Conservation (phyloP, 352 stramenopile genomes). For the Phytophthora meadii region DNA sequence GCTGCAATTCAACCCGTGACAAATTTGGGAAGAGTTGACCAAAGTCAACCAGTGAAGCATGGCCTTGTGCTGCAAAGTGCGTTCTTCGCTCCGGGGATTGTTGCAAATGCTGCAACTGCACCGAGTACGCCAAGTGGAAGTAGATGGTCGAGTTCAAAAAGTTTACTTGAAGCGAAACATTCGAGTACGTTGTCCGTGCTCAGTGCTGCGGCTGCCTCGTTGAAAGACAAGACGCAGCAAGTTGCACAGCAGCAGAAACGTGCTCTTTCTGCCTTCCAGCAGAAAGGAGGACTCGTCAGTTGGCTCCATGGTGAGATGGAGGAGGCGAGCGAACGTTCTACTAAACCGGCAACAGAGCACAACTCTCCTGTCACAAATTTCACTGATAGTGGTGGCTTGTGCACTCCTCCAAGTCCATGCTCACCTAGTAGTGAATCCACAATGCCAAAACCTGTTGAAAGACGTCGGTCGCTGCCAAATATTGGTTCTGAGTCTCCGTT, state of each 20-base stretch:
- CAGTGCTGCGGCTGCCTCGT: constrained; percentile 26
- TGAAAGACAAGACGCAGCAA: constrained; percentile 58
- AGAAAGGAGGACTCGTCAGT: constrained; percentile 66
- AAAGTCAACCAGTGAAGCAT: neutral
- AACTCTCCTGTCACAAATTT: neutral
- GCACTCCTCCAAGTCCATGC: constrained; percentile 12
- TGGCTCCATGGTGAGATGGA: constrained; percentile 70
- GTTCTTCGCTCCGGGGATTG: neutral
- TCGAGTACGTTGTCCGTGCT: constrained; percentile 19
- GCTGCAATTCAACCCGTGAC: constrained; percentile 11
- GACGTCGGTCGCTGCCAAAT: constrained; percentile 21
- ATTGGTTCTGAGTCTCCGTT: constrained; percentile 19
- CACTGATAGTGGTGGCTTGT: constrained; percentile 1
- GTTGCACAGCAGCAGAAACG: constrained; percentile 53
- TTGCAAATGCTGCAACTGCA: neutral
- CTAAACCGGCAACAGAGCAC: neutral
- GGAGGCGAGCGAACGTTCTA: neutral
- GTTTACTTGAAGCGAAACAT: constrained; percentile 10
- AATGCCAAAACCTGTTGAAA: neutral
- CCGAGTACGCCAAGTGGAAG: neutral
- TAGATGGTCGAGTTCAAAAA: neutral
- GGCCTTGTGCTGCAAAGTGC: neutral
- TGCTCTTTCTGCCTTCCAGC: constrained; percentile 57
- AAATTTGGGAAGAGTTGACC: constrained; percentile 20
- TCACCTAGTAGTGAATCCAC: constrained; percentile 6